Base-by-base conservation (phyloP, 352 stramenopile species). In the Phytophthora pistaciae region DNA sequence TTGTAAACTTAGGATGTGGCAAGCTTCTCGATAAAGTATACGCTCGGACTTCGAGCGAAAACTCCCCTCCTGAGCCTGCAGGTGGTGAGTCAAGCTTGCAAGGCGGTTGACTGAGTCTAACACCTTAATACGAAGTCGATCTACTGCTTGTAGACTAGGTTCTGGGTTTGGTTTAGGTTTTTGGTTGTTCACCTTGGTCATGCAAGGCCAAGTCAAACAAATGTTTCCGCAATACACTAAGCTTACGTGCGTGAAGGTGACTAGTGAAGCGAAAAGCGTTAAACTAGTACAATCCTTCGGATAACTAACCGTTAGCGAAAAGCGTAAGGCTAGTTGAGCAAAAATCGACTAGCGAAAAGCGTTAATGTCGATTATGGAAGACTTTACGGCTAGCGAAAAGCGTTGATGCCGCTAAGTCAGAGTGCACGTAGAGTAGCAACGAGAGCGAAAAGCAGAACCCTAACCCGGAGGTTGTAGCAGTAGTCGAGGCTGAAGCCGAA, bases 1-100 rank as follows among this genome's bases (percentile, higher is more conserved):
- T n/a, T n/a, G n/a, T n/a, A n/a, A n/a, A n/a, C n/a, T n/a, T n/a
- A n/a, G n/a, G n/a, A n/a, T n/a, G n/a, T n/a, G n/a, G n/a, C n/a
- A n/a, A n/a, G n/a, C 42, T 50, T 50, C 42, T 50, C 42, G 42
- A 50, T 50, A 50, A 50, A 50, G n/a, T 50, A 50, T 50, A 50
- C 42, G 42, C 42, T 50, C 42, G 5, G 42, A 50, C 18, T 50
- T 10, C 0, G 42, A 50, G 42, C 21, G 18, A 50, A 50, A 50
- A 20, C 42, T 50, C 42, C 9, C 9, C 18, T 50, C 42, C 42
- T 50, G 42, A 10, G 21, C 14, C 13, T 50, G 42, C 8, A 50
- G 9, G 42, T 50, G 42, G 18, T 23, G 42, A 50, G 42, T 50
- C n/a, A n/a, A n/a, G n/a, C n/a, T n/a, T n/a, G n/a, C n/a, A n/a